Conservation (phyloP, 2,329 filamentous ascomycete genomes). For the Apiospora aurea region DNA sequence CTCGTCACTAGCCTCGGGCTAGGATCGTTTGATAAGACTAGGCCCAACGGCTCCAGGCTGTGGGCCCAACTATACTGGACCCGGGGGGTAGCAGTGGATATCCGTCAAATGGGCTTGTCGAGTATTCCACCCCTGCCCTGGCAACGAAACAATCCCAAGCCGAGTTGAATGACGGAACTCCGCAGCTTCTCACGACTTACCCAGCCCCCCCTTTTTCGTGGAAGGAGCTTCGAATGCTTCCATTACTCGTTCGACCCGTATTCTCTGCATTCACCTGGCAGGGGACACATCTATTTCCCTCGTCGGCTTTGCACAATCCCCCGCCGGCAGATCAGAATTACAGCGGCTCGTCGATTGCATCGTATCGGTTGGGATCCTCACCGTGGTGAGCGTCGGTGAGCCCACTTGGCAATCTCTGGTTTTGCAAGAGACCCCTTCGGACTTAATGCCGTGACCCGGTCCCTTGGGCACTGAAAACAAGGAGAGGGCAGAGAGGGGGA, state of each 20-base stretch:
- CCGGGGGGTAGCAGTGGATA: not conserved
- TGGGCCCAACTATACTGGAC: not conserved
- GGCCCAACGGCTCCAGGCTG: not conserved
- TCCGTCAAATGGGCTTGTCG: not conserved
- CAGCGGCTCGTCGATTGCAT: not conserved
- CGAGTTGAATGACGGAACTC: not conserved
- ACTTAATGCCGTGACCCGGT: not conserved
- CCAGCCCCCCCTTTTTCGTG: not conserved
- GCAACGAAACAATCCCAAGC: not conserved
- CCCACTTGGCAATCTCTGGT: not conserved
- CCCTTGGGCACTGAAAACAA: not conserved
- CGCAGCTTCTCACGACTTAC: not conserved
- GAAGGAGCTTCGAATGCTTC: not conserved
- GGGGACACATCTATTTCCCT: not conserved
- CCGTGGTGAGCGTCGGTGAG: not conserved
- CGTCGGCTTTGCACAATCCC: not conserved
- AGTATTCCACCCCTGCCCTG: not conserved
- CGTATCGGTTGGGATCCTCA: not conserved
- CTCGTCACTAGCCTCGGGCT: not conserved
- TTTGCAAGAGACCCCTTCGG: not conserved
- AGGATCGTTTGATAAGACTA: constrained; percentile 11
- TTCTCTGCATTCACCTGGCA: not conserved
- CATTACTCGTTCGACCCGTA: not conserved
- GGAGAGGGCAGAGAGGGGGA: not conserved
- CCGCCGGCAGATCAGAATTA: constrained; percentile 7